Evolutionary conservation across 805 yeast species (phyloP), one percentile per base, ranked within the genome.

Genomic region (Blastobotrys americana): DNA sequence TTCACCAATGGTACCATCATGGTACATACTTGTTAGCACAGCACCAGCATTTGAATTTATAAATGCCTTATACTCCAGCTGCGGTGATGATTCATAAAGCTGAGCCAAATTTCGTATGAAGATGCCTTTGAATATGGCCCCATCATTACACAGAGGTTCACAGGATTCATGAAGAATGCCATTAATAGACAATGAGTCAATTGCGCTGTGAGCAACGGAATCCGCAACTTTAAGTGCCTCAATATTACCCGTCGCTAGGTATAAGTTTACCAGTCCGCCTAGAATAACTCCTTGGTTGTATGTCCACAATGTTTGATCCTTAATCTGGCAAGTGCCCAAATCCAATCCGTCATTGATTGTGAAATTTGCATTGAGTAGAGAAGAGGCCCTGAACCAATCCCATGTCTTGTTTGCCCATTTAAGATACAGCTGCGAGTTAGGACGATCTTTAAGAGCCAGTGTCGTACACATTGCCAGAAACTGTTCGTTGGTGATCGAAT

Each of bases 201-300:
- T 39, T 2, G 47, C 43, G 3, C 38, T 37, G n/a, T 36, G 20
- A 8, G 50, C 45, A 5, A 47, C 28, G n/a, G 23, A 31, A 10
- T 6, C 20, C 8, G 50, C 50, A n/a, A n/a, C 8, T 13, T 21
- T 19, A 18, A 47, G 16, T 19, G 34, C 37, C 25, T 25, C 35
- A 3, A 25, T 17, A 19, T 41, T 38, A 5, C 27, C 16, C 8
- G 38, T 35, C 8, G 41, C 41, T 16, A 21, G 17, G 37, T 41
- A 10, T 5, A 45, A 35, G 23, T 45, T 49, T 2, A 45, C 38
- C 9, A 48, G 33, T n/a, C 39, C 52, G 2, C 49, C 52, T 4
- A 48, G 39, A n/a, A 48, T 39, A 4, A 45, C 49, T 4, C 52
- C 52, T 19, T 48, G 52, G 35, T 48, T 48, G 34, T 48, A 48